Percentiles rank a stretch among this genome's conserved stretches.
Conservation (phyloP, 768 basidiomycete genomes). For the Nevesoporus exiguus region DNA sequence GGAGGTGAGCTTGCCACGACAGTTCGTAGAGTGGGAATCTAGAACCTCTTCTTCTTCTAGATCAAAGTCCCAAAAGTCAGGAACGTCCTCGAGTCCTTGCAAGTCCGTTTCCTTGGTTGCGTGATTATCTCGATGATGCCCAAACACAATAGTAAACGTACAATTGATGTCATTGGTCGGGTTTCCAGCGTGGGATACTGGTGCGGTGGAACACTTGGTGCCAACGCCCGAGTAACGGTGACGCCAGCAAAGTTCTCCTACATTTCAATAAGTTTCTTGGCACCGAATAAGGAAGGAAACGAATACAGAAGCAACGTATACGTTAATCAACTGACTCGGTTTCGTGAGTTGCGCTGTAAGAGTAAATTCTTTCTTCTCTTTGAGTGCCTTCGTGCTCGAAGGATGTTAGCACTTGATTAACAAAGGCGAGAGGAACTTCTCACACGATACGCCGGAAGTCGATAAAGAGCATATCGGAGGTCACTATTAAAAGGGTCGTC, state of each 20-base stretch:
- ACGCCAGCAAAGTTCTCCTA: slow-evolving; percentile 79
- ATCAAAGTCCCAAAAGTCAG: slow-evolving; percentile 62
- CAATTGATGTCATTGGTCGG: slow-evolving; percentile 60
- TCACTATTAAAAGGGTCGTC: slow-evolving; percentile 70
- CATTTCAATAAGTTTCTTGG: slow-evolving; percentile 9
- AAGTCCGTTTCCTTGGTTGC: slow-evolving; percentile 57
- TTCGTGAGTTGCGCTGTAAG: slow-evolving; percentile 60
- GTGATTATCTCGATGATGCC: slow-evolving; percentile 3
- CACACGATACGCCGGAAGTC: slow-evolving; percentile 81
- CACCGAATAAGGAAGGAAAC: slow-evolving; percentile 1
- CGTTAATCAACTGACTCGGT: slow-evolving; percentile 67
- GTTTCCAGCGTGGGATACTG: slow-evolving; percentile 71
- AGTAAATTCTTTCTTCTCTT: slow-evolving; percentile 54
- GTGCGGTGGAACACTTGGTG: slow-evolving; percentile 49
- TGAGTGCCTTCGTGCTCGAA: slow-evolving; percentile 65
- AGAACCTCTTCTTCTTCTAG: slow-evolving; percentile 25
- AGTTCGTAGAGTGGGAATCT: slow-evolving; percentile 31
- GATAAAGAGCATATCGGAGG: slow-evolving; percentile 70
- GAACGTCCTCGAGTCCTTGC: slow-evolving; percentile 62
- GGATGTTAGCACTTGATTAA: slow-evolving; percentile 1
- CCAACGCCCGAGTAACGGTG: slow-evolving; percentile 48
- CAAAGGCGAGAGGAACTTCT: slow-evolving; percentile 15
- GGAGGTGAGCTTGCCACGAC: slow-evolving; percentile 17
- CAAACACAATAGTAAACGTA: slow-evolving; percentile 27
- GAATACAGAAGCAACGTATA: slow-evolving; percentile 60